Conservation (phyloP, 1,284 basidiomycete genomes). For the Ceratorhiza oryzae-sativae region DNA sequence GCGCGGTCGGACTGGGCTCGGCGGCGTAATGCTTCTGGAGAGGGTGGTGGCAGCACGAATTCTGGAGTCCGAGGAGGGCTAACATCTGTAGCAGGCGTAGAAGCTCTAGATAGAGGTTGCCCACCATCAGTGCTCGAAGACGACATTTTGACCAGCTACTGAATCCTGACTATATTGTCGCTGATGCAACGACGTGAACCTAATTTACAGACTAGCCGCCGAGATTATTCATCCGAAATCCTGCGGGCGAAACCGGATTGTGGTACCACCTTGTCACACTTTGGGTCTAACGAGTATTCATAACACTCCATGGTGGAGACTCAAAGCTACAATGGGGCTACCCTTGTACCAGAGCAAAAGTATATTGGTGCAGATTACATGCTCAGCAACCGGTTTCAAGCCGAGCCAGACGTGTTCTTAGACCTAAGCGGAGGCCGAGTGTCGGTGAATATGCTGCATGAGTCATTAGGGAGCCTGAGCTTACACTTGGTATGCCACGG, state of each 20-base stretch:
- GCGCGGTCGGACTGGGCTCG: conserved; percentile 81
- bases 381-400: neutral
- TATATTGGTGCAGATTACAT: neutral
- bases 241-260: conserved; percentile 12
- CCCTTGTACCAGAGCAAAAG: neutral
- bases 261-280: too few relatives aligned
- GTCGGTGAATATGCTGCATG: neutral
- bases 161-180: neutral
- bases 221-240: neutral
- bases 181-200: neutral
- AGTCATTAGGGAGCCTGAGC: neutral
- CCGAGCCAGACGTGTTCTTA: neutral
- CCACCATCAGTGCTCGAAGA: conserved; percentile 33
- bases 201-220: neutral
- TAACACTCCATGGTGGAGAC: too few relatives aligned
- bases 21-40: conserved; percentile 63
- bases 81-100: conserved; percentile 37
- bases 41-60: conserved; percentile 40
- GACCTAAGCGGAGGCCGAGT: neutral
- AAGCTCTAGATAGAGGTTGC: conserved; percentile 15
- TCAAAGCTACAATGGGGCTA: neutral
- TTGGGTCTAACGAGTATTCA: too few relatives aligned
- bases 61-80: conserved; percentile 31
- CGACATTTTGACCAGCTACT: conserved; percentile 6
- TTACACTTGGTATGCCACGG: conserved; percentile 42